phyloP scores from a whole-genome alignment of 139 green algal genomes.

The Chlamydomonas urium region DNA sequence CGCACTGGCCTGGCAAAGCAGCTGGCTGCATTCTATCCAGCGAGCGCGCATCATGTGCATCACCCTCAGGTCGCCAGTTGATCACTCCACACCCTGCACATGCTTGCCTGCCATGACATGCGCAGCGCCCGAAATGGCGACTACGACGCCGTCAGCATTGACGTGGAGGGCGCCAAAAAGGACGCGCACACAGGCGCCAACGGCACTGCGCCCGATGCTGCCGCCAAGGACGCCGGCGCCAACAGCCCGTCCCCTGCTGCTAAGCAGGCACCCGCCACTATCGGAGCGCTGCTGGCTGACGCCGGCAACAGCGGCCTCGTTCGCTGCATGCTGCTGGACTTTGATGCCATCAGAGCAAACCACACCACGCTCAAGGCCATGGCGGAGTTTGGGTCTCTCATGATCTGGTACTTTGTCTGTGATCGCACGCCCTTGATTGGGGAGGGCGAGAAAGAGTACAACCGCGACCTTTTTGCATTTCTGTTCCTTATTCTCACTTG shows the following conservation, averaged over 20 bases:
- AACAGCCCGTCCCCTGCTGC: too few relatives aligned
- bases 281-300: not conserved
- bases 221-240: too few relatives aligned
- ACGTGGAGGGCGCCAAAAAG: not conserved
- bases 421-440: constrained; percentile 37
- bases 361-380: not conserved
- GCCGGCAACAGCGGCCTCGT: not conserved
- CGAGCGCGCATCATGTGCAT: too few relatives aligned
- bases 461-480: constrained; percentile 76
- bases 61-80: too few relatives aligned
- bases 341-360: not conserved
- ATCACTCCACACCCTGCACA: too few relatives aligned
- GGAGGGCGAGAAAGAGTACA: constrained; percentile 43
- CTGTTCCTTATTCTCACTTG: constrained; percentile 76
- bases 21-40: not conserved
- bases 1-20: not conserved
- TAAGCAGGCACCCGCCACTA: not conserved
- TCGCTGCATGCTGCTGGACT: constrained; percentile 19
- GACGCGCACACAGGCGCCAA: not conserved
- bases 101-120: too few relatives aligned
- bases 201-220: not conserved
- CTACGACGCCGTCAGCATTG: too few relatives aligned
- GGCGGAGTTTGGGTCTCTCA: constrained; percentile 7
- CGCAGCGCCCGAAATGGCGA: too few relatives aligned
- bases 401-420: constrained; percentile 62